Evolutionary conservation across 352 stramenopile species (phyloP).

Genomic region (Globisporangium cystogenes): DNA sequence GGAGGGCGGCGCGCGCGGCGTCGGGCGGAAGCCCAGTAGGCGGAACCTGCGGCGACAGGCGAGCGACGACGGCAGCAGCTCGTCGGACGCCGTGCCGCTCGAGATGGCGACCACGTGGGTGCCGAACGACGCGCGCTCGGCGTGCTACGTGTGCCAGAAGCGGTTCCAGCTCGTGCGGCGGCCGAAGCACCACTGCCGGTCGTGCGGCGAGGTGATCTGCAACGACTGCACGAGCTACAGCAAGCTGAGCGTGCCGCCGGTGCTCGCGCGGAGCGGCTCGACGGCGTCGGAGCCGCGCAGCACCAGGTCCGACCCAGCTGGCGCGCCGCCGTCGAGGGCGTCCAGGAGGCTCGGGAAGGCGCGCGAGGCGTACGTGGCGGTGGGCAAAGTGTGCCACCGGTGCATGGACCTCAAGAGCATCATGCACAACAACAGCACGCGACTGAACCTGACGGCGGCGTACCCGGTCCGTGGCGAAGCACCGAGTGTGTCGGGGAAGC

Average conservation of each 20-base stretch:
- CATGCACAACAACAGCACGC: slow-evolving; percentile 26
- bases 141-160: slow-evolving; percentile 53
- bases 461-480: too few species aligned
- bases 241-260: slow-evolving; percentile 28
- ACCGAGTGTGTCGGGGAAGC: too few species aligned
- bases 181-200: slow-evolving; percentile 82
- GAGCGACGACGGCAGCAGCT: not conserved
- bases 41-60: not conserved
- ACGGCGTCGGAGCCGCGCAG: not conserved
- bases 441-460: slow-evolving; percentile 4
- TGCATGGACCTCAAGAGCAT: slow-evolving; percentile 50
- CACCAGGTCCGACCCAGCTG: not conserved
- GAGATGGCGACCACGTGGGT: slow-evolving; percentile 64
- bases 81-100: slow-evolving; percentile 17
- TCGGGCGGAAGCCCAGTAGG: not conserved
- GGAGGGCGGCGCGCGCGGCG: not conserved
- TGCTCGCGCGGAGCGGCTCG: not conserved
- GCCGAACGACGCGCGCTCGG: slow-evolving; percentile 41
- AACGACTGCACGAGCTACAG: slow-evolving; percentile 52
- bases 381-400: slow-evolving; percentile 54
- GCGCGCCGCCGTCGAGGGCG: not conserved
- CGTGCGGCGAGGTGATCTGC: slow-evolving; percentile 85
- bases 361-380: slow-evolving; percentile 26
- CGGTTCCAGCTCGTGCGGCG: slow-evolving; percentile 52
- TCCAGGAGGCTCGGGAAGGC: not conserved